These are phyloP conservation scores for Yamadazyma sp. DNA, from an alignment of 1,139 yeast species.

Conservation along the genomic window DNA sequence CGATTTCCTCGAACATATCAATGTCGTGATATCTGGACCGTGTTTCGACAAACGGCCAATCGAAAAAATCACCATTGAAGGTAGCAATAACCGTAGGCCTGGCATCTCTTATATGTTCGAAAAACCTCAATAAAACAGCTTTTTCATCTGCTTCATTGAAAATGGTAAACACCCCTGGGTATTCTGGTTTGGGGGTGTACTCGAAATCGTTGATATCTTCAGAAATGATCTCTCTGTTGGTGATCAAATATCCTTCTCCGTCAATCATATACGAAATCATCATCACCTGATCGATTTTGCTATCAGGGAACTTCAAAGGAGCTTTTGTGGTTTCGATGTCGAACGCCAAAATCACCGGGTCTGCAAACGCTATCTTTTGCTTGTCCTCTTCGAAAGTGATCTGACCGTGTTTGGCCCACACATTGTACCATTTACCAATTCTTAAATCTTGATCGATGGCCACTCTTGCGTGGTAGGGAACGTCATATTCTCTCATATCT, in stretches of 20 bases:
- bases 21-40: slow-evolving; percentile 81
- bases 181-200: slow-evolving; percentile 96
- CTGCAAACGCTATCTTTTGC: slow-evolving; percentile 90
- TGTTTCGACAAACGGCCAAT: slow-evolving; percentile 97
- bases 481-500: slow-evolving; percentile 92
- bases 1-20: slow-evolving; percentile 91
- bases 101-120: slow-evolving; percentile 85
- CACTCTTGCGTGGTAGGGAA: slow-evolving; percentile 94
- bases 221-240: slow-evolving; percentile 90
- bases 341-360: slow-evolving; percentile 94
- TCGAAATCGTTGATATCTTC: slow-evolving; percentile 96
- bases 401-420: slow-evolving; percentile 61
- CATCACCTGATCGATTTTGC: slow-evolving; percentile 92
- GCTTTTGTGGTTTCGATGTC: slow-evolving; percentile 98
- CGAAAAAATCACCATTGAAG: slow-evolving; percentile 97
- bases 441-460: slow-evolving; percentile 84
- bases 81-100: slow-evolving; percentile 96
- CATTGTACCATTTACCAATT: slow-evolving; percentile 95
- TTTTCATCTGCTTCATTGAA: slow-evolving; percentile 89
- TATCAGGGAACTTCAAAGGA: slow-evolving; percentile 93
- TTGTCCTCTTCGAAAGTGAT: slow-evolving; percentile 60
- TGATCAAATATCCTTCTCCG: slow-evolving; percentile 92
- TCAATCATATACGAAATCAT: slow-evolving; percentile 99
- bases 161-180: slow-evolving; percentile 84
- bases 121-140: slow-evolving; percentile 70